A percentile compares a stretch with the other conserved stretches of the same genome.
phyloP scores from a whole-genome alignment of 306 rosid species.

The Glycine soja region DNA sequence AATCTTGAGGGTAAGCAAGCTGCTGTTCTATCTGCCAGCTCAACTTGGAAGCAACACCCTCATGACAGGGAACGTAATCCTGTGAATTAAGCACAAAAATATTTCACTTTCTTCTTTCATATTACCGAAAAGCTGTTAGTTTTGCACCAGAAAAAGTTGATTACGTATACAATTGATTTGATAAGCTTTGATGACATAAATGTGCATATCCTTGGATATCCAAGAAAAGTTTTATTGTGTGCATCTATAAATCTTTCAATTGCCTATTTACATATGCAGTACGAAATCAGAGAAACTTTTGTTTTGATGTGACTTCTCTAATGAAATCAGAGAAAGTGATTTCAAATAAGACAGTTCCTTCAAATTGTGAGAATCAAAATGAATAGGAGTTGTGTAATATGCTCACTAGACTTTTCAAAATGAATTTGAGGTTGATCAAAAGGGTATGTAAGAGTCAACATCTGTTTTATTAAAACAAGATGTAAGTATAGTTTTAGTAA shows the following conservation, averaged over 20 bases:
- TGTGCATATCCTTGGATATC: conserved; percentile 7
- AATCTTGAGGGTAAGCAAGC: conserved; percentile 76
- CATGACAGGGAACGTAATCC: conserved; percentile 97
- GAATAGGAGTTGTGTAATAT: conserved; percentile 31
- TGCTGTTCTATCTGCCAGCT: conserved; percentile 92
- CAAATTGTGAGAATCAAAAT: conserved; percentile 40
- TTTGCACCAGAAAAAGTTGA: conserved; percentile 20
- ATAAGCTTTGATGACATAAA: conserved; percentile 21
- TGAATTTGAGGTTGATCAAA: too few species aligned
- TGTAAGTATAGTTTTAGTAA: conserved; percentile 39
- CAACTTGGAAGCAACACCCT: conserved; percentile 88
- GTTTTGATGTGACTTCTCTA: conserved; percentile 38
- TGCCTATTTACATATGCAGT: conserved; percentile 18
- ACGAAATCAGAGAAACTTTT: conserved; percentile 32
- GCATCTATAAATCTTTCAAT: conserved; percentile 25
- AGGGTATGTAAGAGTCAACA: background rate
- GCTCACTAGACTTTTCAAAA: background rate
- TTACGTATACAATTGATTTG: conserved; percentile 1
- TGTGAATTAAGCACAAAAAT: conserved; percentile 40
- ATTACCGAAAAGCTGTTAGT: background rate
- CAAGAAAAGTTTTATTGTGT: conserved; percentile 45
- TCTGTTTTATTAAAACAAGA: conserved; percentile 41
- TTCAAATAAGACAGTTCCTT: conserved; percentile 45
- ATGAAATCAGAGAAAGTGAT: conserved; percentile 53
- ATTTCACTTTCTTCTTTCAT: conserved; percentile 5